phyloP scores from a whole-genome alignment of 768 basidiomycete genomes.

The button mushroom (Agaricus bisporus) region DNA sequence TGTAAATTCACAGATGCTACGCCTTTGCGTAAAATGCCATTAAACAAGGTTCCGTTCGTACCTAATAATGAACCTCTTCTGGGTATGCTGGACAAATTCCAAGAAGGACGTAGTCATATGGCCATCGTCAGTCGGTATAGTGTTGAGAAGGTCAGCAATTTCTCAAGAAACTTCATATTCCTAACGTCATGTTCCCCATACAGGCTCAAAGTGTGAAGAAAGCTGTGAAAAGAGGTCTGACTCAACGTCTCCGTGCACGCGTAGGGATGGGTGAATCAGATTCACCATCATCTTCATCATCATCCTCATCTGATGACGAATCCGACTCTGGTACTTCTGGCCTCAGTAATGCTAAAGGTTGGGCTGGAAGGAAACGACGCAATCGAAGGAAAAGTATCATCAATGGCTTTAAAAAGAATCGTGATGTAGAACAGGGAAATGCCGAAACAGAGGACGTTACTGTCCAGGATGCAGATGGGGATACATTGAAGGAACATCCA shows the following conservation, averaged over 20 bases:
- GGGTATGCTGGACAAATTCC: slow-evolving; percentile 82
- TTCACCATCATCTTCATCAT: slow-evolving; percentile 37
- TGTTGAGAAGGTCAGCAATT: slow-evolving; percentile 41
- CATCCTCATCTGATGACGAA: slow-evolving; percentile 26
- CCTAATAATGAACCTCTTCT: slow-evolving; percentile 83
- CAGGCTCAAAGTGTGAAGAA: slow-evolving; percentile 76
- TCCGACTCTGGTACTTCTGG: slow-evolving; percentile 12
- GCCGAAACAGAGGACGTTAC: neutral
- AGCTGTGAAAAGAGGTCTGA: slow-evolving; percentile 73
- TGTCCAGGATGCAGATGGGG: slow-evolving; percentile 20
- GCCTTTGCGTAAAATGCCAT: slow-evolving; percentile 74
- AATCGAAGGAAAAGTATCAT: slow-evolving; percentile 12
- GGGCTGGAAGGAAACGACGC: slow-evolving; percentile 10
- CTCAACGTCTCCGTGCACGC: slow-evolving; percentile 68
- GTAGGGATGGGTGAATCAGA: slow-evolving; percentile 70
- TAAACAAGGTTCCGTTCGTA: slow-evolving; percentile 84
- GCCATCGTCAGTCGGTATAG: slow-evolving; percentile 82
- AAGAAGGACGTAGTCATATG: slow-evolving; percentile 89
- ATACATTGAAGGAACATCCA: slow-evolving; percentile 18
- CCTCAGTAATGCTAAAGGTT: slow-evolving; percentile 1
- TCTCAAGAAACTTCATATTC: neutral
- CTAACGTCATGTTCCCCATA: neutral
- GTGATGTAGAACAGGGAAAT: neutral
- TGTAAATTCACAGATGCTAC: slow-evolving; percentile 53
- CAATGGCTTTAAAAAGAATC: neutral